Base-by-base conservation (phyloP, 2,329 filamentous ascomycete species). In the Aspergillus caelatus region DNA sequence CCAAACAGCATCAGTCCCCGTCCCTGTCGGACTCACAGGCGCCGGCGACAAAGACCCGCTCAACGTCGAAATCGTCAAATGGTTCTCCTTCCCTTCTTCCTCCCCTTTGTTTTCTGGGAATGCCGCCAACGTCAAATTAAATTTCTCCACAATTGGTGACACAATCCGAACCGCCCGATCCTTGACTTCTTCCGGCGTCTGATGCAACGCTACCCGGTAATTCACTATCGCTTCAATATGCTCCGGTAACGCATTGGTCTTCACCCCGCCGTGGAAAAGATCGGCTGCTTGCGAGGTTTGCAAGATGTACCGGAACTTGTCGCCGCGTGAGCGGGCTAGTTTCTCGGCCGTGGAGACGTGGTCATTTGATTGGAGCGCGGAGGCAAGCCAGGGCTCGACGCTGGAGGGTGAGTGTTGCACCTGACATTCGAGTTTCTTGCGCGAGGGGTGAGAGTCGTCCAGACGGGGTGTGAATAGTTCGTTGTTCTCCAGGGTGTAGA, bases 401-500 rank as follows among this genome's bases (percentile, higher is more conserved):
- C 80, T 73, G 4, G 69, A 60, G 0, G 86, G 83, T 0, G 85
- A 86, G 68, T 89, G 84, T 6, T 82, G 81, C 0, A 84, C 85
- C 48, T 86, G 82, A 66, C 88, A 90, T 64, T 85, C 79, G 1
- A 90, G 77, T 62, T 86, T 80, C 57, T 82, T 78, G 65, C 88
- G 81, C 30, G 86, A 82, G 0, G 88, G 87, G 56, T 86, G 86
- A 16, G 81, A 76, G 12, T 82, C 76, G 12, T 82, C 77, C 4
- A 86, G 77, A 39, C 76, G 77, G 2, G 87, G 84, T 4, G 80
- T 75, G 73, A 86, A 90, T 0, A 86, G 81, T 45, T 85, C 78
- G 2, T 80, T 75, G 2, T 71, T 71, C 70, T 92, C 90, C 1
- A 92, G 85, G n/a, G 82, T 76, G n/a, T 84, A 82, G 63, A 91